phyloP scores from a whole-genome alignment of 2,329 filamentous ascomycete genomes.

The Fusarium temperatum region DNA sequence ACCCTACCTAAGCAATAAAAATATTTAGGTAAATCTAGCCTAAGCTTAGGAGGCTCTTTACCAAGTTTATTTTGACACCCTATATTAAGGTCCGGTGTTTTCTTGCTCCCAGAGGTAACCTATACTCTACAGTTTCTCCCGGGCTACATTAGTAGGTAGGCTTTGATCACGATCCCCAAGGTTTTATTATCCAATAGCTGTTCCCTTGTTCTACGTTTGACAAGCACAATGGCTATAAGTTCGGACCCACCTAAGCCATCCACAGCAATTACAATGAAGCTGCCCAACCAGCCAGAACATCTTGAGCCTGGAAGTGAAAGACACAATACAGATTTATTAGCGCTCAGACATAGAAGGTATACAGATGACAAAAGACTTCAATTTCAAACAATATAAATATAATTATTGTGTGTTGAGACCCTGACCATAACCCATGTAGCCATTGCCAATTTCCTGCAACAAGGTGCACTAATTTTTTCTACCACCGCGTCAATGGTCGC shows the following conservation, averaged over 20 bases:
- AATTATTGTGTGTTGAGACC: not conserved
- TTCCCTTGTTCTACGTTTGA: not conserved
- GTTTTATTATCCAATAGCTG: not conserved
- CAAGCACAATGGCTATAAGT: not conserved
- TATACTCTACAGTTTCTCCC: not conserved
- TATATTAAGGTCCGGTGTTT: too few relatives aligned
- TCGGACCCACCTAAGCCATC: not conserved
- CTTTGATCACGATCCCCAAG: not conserved
- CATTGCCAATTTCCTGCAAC: not conserved
- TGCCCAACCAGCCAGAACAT: not conserved
- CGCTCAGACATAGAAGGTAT: not conserved
- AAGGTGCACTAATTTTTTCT: conserved; percentile 12
- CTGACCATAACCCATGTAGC: not conserved
- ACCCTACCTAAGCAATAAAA: too few relatives aligned
- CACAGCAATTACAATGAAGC: not conserved
- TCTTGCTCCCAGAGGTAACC: too few relatives aligned
- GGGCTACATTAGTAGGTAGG: not conserved
- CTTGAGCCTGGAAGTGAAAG: not conserved
- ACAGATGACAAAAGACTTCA: not conserved
- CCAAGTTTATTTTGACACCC: too few relatives aligned
- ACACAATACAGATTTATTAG: not conserved
- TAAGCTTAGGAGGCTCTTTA: too few relatives aligned
- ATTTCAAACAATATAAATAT: not conserved
- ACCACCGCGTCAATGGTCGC: conserved; percentile 10
- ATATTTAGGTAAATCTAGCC: too few relatives aligned